phyloP scores from a whole-genome alignment of 306 rosid species.

The Carpinus fangiana region DNA sequence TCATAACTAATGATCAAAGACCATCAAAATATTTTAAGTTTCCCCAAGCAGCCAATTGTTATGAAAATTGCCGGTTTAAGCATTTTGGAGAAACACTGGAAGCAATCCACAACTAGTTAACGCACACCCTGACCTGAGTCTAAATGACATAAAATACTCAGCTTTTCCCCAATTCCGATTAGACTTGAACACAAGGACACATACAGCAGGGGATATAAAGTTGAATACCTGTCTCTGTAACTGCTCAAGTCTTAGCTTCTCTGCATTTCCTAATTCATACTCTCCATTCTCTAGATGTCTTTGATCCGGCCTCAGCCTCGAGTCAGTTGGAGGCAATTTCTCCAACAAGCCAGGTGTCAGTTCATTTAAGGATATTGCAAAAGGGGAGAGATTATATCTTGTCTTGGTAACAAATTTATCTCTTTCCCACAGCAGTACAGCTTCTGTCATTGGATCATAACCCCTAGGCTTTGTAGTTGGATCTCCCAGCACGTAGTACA shows the following conservation, averaged over 20 bases:
- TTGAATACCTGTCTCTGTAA: constrained; percentile 88
- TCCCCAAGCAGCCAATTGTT: background rate
- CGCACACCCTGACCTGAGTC: background rate
- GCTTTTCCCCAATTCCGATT: background rate
- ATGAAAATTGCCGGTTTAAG: background rate
- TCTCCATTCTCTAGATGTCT: constrained; percentile 95
- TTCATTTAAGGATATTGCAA: constrained; percentile 91
- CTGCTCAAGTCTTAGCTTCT: constrained; percentile 94
- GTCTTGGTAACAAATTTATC: constrained; percentile 64
- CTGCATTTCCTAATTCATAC: constrained; percentile 83
- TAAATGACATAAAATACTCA: background rate
- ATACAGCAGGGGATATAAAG: constrained; percentile 6
- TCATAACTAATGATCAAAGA: background rate
- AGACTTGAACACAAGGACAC: constrained; percentile 1
- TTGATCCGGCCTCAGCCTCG: constrained; percentile 98
- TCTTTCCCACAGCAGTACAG: constrained; percentile 92
- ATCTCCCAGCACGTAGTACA: constrained; percentile 98
- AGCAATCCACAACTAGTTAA: background rate
- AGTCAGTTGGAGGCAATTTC: constrained; percentile 89
- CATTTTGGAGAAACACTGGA: background rate
- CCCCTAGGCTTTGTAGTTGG: constrained; percentile 93
- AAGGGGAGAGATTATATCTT: constrained; percentile 93
- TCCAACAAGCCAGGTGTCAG: constrained; percentile 68
- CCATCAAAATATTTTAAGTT: background rate
- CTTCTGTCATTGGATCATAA: constrained; percentile 98